Base-by-base conservation (phyloP, 2,329 filamentous ascomycete species). In the Calonectria henricotiae region DNA sequence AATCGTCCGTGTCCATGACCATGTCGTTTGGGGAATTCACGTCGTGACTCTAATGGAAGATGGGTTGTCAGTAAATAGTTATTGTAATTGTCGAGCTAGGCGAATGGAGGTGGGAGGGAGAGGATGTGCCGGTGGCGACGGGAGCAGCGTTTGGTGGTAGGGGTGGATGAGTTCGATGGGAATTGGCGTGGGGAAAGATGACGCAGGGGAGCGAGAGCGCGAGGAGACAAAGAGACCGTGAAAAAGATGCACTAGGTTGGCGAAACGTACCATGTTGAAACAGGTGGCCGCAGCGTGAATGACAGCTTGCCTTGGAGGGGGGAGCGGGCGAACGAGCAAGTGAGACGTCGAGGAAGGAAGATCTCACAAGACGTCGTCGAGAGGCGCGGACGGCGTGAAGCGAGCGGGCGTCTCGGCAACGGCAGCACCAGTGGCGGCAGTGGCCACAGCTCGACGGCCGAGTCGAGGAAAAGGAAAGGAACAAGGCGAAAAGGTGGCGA, bases 11-110 rank as follows among this genome's bases (percentile, higher is more conserved):
- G 75, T 89, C 88, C 75, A 89, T 81, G 79, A 87, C 82, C 87
- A 89, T 88, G 76, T 88, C 86, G 80, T 86, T 89, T 15, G 87
- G 88, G 62, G 88, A 89, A 72, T 87, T 85, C 65, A 88, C 83
- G 78, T 87, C 86, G 82, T 87, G 87, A 78, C 85, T 86, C 86
- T 89, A 80, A 11, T 69, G 71, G 58, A 49, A 60, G 64, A 62
- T 41, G 51, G 61, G 44, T 62, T 62, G 79, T 82, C 70, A 82
- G 80, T 72, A 69, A 39, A 47, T 32, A 54, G 32, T 32, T 69
- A 49, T 71, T 46, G 17, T 58, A 74, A 67, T 68, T 68, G 13
- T 74, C 73, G 15, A 79, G 73, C 44, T 68, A 65, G 69, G 62
- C 44, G 71, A 69, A 41, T 55, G 65, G 72, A 65, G 60, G 63